Evolutionary conservation across 1,139 yeast genomes (phyloP).

Genomic region (Saccharomyces hybrid): DNA sequence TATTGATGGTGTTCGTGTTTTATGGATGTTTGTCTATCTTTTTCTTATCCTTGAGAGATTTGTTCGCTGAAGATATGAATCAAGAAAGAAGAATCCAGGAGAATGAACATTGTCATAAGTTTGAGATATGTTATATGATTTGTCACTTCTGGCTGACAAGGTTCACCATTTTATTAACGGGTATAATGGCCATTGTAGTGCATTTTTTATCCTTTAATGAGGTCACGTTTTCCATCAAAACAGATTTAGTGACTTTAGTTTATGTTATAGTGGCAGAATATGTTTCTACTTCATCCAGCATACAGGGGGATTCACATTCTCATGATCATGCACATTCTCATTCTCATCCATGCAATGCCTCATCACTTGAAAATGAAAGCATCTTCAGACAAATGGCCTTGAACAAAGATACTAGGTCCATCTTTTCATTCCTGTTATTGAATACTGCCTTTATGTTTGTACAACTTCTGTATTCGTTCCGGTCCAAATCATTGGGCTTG

Average conservation of each 20-base stretch:
- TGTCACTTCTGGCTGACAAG: conserved; percentile 21
- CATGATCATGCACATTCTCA: conserved; percentile 8
- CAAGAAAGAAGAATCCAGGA: conserved; percentile 10
- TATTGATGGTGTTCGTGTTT: conserved; percentile 21
- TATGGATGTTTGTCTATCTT: conserved; percentile 23
- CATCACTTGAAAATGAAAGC: conserved; percentile 8
- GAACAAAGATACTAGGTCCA: conserved; percentile 77
- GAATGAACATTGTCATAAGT: neutral
- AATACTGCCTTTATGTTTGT: conserved; percentile 92
- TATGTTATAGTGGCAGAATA: conserved; percentile 16
- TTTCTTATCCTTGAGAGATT: conserved; percentile 24
- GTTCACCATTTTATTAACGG: conserved; percentile 13
- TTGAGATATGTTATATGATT: conserved; percentile 2
- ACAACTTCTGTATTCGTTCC: conserved; percentile 81
- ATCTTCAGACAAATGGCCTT: conserved; percentile 38
- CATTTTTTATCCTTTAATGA: conserved; percentile 31
- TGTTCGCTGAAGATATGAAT: conserved; percentile 16
- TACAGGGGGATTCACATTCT: conserved; percentile 3
- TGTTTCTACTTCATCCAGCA: conserved; percentile 2
- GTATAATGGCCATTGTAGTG: conserved; percentile 30
- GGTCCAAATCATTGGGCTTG: conserved; percentile 86
- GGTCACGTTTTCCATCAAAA: conserved; percentile 11
- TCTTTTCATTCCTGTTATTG: conserved; percentile 75
- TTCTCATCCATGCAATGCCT: neutral
- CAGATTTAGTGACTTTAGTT: conserved; percentile 14